Evolutionary conservation across 2,329 filamentous ascomycete genomes (phyloP).

Genomic region (Neophaeococcomyces aloes): DNA sequence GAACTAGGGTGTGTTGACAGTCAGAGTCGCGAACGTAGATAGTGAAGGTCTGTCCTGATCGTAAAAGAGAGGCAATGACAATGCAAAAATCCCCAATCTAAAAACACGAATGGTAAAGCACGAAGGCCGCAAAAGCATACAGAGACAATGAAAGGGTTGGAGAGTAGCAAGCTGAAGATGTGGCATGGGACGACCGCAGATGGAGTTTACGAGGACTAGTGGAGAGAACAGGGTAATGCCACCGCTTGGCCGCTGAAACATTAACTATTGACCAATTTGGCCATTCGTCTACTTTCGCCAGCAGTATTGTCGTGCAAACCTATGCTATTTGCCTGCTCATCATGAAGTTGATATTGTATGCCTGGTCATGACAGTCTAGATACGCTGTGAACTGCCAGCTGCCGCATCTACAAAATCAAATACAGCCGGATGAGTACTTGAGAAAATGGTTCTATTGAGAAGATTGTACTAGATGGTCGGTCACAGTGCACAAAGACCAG

Average conservation of each 20-base stretch:
- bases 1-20: neutral
- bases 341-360: neutral
- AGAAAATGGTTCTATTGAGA: neutral
- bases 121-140: slow-evolving; percentile 3
- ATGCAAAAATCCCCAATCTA: neutral
- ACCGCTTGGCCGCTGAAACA: slow-evolving; percentile 8
- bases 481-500: neutral
- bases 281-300: neutral
- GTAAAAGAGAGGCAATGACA: slow-evolving; percentile 6
- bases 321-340: neutral
- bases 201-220: neutral
- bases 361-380: neutral
- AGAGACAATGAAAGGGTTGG: slow-evolving; percentile 2
- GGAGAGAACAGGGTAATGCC: neutral
- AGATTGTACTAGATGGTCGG: neutral
- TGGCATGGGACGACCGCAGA: neutral
- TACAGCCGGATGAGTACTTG: slow-evolving; percentile 5
- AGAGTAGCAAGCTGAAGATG: neutral
- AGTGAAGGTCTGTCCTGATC: slow-evolving; percentile 4
- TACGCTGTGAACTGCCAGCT: slow-evolving; percentile 1
- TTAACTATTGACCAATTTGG: slow-evolving; percentile 6
- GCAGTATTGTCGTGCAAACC: too few relatives aligned
- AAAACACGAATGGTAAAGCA: slow-evolving; percentile 4
- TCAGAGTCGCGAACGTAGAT: neutral
- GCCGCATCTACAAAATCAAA: slow-evolving; percentile 8